These are phyloP conservation scores for Bruguiera gymnorhiza DNA, from an alignment of 345 rosid species.

Conservation along the genomic window DNA sequence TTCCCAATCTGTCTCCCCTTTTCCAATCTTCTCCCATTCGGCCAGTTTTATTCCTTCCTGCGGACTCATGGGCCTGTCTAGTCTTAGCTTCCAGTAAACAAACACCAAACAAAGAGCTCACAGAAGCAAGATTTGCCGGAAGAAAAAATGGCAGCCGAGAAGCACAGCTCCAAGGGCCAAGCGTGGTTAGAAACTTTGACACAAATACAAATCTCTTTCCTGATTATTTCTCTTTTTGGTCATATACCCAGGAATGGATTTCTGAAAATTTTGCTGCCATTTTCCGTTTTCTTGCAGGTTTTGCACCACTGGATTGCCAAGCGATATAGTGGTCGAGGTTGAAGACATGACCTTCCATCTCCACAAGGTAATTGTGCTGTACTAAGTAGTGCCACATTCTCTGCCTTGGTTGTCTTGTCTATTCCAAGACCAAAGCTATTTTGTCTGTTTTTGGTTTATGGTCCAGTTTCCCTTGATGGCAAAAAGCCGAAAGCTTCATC, in stretches of 20 bases:
- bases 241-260: background rate
- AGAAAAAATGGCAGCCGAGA: conserved; percentile 58
- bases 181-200: conserved; percentile 56
- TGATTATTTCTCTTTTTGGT: background rate
- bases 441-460: background rate
- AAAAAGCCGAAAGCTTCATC: conserved; percentile 74
- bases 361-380: conserved; percentile 58
- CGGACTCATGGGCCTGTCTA: conserved; percentile 20
- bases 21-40: background rate
- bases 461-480: conserved; percentile 90
- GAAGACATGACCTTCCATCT: conserved; percentile 92
- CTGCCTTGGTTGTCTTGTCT: background rate
- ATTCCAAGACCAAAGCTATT: background rate
- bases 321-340: conserved; percentile 80
- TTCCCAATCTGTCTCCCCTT: conserved; percentile 34
- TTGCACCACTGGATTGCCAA: conserved; percentile 86
- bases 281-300: conserved; percentile 49
- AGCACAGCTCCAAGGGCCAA: conserved; percentile 70
- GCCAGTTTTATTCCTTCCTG: no score
- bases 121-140: background rate
- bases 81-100: conserved; percentile 9
- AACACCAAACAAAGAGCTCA: background rate
- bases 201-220: background rate
- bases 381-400: background rate
- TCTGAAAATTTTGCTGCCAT: background rate